Percentiles rank a stretch among this genome's conserved stretches.
Conservation (phyloP, 768 basidiomycete species). For the Termitomyces sp. region DNA sequence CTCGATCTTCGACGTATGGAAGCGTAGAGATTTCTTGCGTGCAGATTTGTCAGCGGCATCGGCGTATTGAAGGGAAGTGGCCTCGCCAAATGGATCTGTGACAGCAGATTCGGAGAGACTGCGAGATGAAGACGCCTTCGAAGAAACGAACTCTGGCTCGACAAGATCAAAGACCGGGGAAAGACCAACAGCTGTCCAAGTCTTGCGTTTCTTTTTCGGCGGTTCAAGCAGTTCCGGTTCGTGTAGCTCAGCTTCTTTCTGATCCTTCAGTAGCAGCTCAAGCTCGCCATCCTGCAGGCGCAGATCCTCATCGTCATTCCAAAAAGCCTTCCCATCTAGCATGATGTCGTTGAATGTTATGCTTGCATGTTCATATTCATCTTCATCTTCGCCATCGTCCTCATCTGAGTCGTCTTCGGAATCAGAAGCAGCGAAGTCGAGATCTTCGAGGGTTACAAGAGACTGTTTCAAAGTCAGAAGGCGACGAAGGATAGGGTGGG, state of each 20-base stretch:
- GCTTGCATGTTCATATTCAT: constrained; percentile 29
- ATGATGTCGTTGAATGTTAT: constrained; percentile 27
- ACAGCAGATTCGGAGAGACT: constrained; percentile 17
- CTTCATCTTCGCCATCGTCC: constrained; percentile 31
- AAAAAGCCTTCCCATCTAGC: constrained; percentile 35
- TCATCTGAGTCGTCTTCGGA: constrained; percentile 44
- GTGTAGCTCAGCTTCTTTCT: constrained; percentile 4
- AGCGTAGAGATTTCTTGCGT: constrained; percentile 77
- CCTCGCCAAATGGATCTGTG: constrained; percentile 68
- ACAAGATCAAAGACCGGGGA: constrained; percentile 67
- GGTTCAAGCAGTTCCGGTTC: constrained; percentile 25
- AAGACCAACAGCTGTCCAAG: constrained; percentile 25
- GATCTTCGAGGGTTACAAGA: constrained; percentile 73
- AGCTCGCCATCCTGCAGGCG: constrained; percentile 42
- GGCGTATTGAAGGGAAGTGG: constrained; percentile 54
- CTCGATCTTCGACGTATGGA: constrained; percentile 92
- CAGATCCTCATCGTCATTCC: constrained; percentile 31
- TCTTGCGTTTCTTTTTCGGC: constrained; percentile 64
- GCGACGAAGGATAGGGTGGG: constrained; percentile 69
- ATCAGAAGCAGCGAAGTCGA: constrained; percentile 54
- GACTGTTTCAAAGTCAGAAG: constrained; percentile 81
- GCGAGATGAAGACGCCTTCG: constrained; percentile 24
- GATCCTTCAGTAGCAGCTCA: constrained; percentile 48
- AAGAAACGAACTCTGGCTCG: constrained; percentile 66
- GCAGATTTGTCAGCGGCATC: constrained; percentile 84